phyloP scores from a whole-genome alignment of 331 rosid species.

The Cucumis variabilis region DNA sequence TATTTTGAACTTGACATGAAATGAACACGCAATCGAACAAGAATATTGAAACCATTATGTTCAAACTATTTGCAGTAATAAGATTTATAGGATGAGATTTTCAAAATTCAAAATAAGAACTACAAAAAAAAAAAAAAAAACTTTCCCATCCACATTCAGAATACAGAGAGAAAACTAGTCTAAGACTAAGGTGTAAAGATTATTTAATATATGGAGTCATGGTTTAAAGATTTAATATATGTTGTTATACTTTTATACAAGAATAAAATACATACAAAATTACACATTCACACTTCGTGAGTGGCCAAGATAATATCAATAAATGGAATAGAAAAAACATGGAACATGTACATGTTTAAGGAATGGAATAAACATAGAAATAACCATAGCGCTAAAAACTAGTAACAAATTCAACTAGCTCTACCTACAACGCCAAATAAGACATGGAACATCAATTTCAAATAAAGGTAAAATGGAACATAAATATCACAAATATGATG shows the following conservation, averaged over 20 bases:
- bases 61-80: not conserved
- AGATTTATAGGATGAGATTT: not conserved
- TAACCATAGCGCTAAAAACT: conserved; percentile 16
- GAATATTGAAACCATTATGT: not conserved
- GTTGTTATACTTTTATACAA: not conserved
- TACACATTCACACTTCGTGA: not conserved
- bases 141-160: not conserved
- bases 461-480: conserved; percentile 28
- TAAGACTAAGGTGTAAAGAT: not conserved
- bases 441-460: conserved; percentile 22
- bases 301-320: not conserved
- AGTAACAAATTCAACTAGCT: conserved; percentile 34
- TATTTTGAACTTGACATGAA: conserved; percentile 83
- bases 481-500: conserved; percentile 21
- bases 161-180: not conserved
- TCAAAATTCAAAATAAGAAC: not conserved
- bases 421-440: conserved; percentile 39
- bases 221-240: not conserved
- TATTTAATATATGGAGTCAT: not conserved
- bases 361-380: too few relatives aligned
- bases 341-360: too few relatives aligned
- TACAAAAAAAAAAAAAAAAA: too few relatives aligned
- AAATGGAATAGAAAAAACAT: too few relatives aligned
- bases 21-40: conserved; percentile 85
- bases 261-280: not conserved